A percentile compares a stretch with the other conserved stretches of the same genome.
phyloP scores from a whole-genome alignment of 768 basidiomycete genomes.

The Lenzites betulinus region DNA sequence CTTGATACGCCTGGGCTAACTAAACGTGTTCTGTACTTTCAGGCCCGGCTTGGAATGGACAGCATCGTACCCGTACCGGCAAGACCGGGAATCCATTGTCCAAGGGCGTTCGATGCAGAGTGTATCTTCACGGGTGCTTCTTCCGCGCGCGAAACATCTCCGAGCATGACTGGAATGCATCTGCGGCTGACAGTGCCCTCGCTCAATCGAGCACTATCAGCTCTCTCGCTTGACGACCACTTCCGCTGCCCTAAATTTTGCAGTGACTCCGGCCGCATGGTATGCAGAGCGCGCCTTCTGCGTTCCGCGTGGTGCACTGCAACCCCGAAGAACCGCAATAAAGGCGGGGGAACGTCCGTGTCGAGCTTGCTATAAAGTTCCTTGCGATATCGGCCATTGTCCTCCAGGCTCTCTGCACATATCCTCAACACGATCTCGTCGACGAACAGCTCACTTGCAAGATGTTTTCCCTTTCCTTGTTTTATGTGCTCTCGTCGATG shows the following conservation, averaged over 20 bases:
- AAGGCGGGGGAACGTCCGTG: neutral
- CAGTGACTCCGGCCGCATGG: slow-evolving; percentile 6
- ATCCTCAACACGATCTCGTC: neutral
- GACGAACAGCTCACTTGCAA: slow-evolving; percentile 13
- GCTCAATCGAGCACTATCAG: slow-evolving; percentile 5
- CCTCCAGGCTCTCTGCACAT: slow-evolving; percentile 5
- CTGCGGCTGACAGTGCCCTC: neutral
- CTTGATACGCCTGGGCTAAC: neutral
- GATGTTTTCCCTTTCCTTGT: slow-evolving; percentile 18
- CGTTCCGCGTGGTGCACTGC: slow-evolving; percentile 7
- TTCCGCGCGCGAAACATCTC: slow-evolving; percentile 1
- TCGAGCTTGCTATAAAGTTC: slow-evolving; percentile 2
- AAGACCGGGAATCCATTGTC: neutral
- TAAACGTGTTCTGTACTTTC: neutral
- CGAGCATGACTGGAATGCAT: slow-evolving; percentile 4
- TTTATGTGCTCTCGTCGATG: slow-evolving; percentile 18
- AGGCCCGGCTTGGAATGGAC: neutral
- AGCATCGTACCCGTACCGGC: slow-evolving; percentile 6
- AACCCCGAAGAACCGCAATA: neutral
- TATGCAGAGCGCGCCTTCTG: slow-evolving; percentile 10
- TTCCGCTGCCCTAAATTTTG: neutral
- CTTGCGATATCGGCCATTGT: neutral
- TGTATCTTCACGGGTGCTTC: neutral
- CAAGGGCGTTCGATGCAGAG: neutral
- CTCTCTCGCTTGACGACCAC: slow-evolving; percentile 6